Conservation (phyloP, 2,329 filamentous ascomycete species). For the Aspergillus sojae region DNA sequence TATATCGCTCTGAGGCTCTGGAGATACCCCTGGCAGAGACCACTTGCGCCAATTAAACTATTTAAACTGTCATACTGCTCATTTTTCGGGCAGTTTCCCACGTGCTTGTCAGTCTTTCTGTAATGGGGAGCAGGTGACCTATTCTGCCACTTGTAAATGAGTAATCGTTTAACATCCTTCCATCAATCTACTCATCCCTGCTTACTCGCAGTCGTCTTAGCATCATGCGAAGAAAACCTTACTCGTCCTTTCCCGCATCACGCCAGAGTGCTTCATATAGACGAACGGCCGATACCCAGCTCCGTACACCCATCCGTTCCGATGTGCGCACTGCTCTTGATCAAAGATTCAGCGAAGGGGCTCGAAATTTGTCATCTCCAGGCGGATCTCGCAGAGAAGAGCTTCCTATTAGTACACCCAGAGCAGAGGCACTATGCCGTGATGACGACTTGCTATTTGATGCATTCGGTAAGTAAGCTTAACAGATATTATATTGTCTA, state of each 20-base stretch:
- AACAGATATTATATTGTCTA: neutral
- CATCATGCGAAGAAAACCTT: conserved; percentile 22
- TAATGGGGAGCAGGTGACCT: neutral
- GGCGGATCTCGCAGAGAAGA: conserved; percentile 5
- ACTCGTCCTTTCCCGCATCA: conserved; percentile 9
- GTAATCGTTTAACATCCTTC: neutral
- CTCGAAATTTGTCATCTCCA: conserved; percentile 18
- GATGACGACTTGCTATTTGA: conserved; percentile 45
- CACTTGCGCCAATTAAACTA: neutral
- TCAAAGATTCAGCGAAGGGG: conserved; percentile 27
- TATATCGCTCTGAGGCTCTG: neutral
- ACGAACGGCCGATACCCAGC: conserved; percentile 10
- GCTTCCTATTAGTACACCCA: neutral
- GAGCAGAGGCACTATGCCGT: neutral
- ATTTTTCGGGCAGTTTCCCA: neutral
- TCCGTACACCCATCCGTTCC: conserved; percentile 7
- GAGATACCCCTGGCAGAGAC: neutral
- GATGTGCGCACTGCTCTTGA: conserved; percentile 22
- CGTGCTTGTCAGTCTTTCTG: neutral
- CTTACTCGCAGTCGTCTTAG: neutral
- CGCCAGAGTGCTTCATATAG: conserved; percentile 15
- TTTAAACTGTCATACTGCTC: neutral
- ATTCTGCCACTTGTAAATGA: neutral
- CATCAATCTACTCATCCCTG: neutral
- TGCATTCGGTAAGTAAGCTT: conserved; percentile 49